Base-by-base conservation (phyloP, 2,329 filamentous ascomycete genomes). In the Aspergillus calidoustus region DNA sequence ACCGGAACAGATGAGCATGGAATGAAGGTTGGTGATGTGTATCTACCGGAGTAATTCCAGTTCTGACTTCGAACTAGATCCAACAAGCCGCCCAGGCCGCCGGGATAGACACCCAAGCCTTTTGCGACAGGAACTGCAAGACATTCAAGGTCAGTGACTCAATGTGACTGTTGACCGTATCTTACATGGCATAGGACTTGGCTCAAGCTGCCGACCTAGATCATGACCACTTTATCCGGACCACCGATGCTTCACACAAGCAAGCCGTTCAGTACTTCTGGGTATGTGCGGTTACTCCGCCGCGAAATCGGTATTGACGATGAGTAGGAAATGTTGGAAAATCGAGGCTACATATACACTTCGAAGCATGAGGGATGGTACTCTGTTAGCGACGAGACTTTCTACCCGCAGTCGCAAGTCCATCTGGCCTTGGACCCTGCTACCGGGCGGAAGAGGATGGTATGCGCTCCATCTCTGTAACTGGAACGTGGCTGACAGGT, bases 1-100 rank as follows among this genome's bases (percentile, higher is more conserved):
- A 99, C 95, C 1, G 95, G 95, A 61, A 98, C 93, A 41, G 95
- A 99, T 76, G 95, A 99, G 78, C 94, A 99, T 81, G 95, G 95
- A 48, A 91, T 97, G 86, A 99, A 99, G 79, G 83, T 84, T 70
- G 44, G 47, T 44, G 11, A 50, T n/a, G 57, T n/a, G 52, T 47
- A n/a, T 30, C n/a, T 43, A 17, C 31, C 28, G 3, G 6, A 3
- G 34, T 22, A 7, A 25, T 28, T 38, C 31, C 52, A 62, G 22
- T 43, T 43, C 65, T 74, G 56, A 74, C 62, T 25, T 15, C n/a
- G 23, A 13, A 23, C 57, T 64, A 84, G 84, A 90, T 98, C 23
- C 95, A 99, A 76, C 90, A 89, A 76, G 94, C 94, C 0, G 92
- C 95, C 1, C 81, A 84, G 7, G 86, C 87, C 68, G 87, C 91